Evolutionary conservation across 495 filamentous ascomycete species (phyloP).

Genomic region (Aspergillus biplanus): DNA sequence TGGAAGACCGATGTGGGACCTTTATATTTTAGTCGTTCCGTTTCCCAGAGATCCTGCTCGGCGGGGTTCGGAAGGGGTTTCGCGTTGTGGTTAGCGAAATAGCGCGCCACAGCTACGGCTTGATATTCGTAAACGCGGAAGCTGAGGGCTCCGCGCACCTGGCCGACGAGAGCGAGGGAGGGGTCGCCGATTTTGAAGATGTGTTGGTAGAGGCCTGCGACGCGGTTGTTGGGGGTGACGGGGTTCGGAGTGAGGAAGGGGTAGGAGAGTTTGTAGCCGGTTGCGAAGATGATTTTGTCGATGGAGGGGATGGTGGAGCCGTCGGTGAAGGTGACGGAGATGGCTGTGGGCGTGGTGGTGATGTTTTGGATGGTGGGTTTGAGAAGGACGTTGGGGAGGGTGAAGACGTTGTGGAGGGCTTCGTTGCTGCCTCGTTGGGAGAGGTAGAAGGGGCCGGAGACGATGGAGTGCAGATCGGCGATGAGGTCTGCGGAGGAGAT

Average conservation of each 20-base stretch:
- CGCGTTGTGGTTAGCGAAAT: slow-evolving; percentile 45
- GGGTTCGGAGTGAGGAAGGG: slow-evolving; percentile 39
- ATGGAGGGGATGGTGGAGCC: slow-evolving; percentile 37
- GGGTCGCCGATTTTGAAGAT: slow-evolving; percentile 37
- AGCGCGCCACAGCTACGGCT: slow-evolving; percentile 53
- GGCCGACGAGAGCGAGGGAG: slow-evolving; percentile 32
- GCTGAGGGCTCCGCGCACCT: slow-evolving; percentile 53
- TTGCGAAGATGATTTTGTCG: slow-evolving; percentile 57
- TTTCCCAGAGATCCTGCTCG: slow-evolving; percentile 53
- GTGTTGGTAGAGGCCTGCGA: slow-evolving; percentile 36
- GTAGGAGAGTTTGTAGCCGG: slow-evolving; percentile 53
- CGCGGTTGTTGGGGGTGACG: slow-evolving; percentile 29
- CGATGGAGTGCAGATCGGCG: slow-evolving; percentile 32
- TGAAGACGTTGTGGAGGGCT: slow-evolving; percentile 24
- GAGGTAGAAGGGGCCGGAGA: slow-evolving; percentile 26
- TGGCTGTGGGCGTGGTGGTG: neutral
- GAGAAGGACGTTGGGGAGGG: slow-evolving; percentile 27
- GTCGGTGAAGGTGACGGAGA: slow-evolving; percentile 41
- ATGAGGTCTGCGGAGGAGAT: slow-evolving; percentile 36
- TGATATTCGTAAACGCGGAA: slow-evolving; percentile 60
- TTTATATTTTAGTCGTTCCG: slow-evolving; percentile 40
- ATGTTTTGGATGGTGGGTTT: slow-evolving; percentile 28
- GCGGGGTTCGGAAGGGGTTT: slow-evolving; percentile 32
- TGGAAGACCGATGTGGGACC: slow-evolving; percentile 49
- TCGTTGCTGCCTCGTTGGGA: slow-evolving; percentile 30